phyloP scores from a whole-genome alignment of 257 asterid species.

The Solanum sejunctum region DNA sequence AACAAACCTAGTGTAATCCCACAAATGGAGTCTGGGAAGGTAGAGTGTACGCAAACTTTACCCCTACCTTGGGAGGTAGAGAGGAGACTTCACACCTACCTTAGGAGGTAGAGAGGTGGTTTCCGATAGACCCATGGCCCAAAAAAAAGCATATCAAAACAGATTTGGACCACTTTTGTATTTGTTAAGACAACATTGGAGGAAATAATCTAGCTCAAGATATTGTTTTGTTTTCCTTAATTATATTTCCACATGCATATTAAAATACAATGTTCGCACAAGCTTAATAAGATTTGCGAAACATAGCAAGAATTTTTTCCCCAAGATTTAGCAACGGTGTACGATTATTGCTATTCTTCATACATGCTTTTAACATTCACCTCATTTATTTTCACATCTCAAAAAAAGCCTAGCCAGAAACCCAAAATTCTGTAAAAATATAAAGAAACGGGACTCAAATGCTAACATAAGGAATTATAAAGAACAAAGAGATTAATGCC shows the following conservation, averaged over 20 bases:
- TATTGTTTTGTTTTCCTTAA: background rate
- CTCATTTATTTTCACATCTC: background rate
- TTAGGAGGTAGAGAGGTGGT: background rate
- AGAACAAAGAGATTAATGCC: constrained; percentile 24
- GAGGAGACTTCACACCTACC: background rate
- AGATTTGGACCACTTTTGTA: background rate
- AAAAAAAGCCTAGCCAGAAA: background rate
- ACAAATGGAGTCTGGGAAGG: background rate
- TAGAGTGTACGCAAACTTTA: background rate
- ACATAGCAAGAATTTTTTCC: background rate
- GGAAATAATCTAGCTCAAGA: background rate
- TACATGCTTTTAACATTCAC: background rate
- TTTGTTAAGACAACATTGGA: background rate
- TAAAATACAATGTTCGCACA: background rate
- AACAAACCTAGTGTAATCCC: background rate
- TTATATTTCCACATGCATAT: background rate
- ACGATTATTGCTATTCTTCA: background rate
- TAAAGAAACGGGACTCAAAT: background rate
- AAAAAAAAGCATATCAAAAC: background rate
- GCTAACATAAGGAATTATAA: background rate
- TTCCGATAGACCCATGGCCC: background rate
- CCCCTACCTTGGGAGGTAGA: background rate
- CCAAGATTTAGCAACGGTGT: background rate
- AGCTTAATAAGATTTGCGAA: background rate
- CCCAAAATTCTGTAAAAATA: background rate